Base-by-base conservation (phyloP, 73 alveolate genomes). In the Paramecium pentaurelia region DNA sequence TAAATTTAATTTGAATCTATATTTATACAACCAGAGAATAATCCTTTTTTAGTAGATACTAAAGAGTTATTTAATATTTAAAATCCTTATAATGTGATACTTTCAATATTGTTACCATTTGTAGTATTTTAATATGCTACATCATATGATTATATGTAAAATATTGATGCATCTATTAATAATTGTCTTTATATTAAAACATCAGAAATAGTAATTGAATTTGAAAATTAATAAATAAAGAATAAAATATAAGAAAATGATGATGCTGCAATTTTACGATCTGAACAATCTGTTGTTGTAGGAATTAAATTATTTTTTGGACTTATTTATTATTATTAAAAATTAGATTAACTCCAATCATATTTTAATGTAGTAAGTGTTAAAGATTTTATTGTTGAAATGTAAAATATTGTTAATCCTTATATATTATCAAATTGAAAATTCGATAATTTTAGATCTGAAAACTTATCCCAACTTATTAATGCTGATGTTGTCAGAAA, bases 301-400 rank as follows among this genome's bases (percentile, higher is more conserved):
- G 91, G 77, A 1, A 80, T 80, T 45, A 42, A 9, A 80, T 80
- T 80, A 80, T 80, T 80, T 0, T 0, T 45, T 42, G 91, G 91
- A 6, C 18, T 37, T 36, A 37, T 14, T 37, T 36, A 3, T 36
- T 32, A 36, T 14, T 18, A 6, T 8, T 20, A 36, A 12, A 12
- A 73, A 18, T 73, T 73, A 2, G 58, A 37, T 73, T 73, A 20
- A 38, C 60, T 73, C 87, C 87, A 73, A 73, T 73, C 87, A 38
- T 73, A 73, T 73, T 25, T 37, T 36, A 73, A 37, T 8, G 40
- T 73, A n/a, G 60, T 37, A 37, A 73, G n/a, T 40, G 87, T 30
- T 22, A 73, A n/a, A 7, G 30, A 16, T 3, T 36, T 38, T 1
- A 73, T 12, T 12, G 18, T 22, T 16, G 37, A 37, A 34, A 73